Conservation (phyloP, 2,329 filamentous ascomycete genomes). For the Aspergillus fumigatus region DNA sequence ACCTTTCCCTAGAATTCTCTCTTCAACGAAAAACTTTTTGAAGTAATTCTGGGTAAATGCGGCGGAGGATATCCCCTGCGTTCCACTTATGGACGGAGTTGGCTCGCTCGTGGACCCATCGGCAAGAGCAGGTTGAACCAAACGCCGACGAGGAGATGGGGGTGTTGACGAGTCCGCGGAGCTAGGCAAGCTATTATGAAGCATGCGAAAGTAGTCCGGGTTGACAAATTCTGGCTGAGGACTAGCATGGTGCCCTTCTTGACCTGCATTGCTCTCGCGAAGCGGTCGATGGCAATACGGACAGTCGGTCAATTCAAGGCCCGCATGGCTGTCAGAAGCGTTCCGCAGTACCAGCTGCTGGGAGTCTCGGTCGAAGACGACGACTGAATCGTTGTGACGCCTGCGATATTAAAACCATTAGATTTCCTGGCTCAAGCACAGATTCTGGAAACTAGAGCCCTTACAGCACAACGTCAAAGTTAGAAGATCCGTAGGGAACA, state of each 20-base stretch:
- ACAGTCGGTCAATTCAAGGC: slow-evolving; percentile 64
- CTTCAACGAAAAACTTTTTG: slow-evolving; percentile 85
- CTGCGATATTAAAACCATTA: slow-evolving; percentile 45
- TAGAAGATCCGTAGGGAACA: slow-evolving; percentile 39
- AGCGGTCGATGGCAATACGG: slow-evolving; percentile 83
- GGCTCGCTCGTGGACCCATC: slow-evolving; percentile 45
- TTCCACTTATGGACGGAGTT: slow-evolving; percentile 45
- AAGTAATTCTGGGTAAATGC: slow-evolving; percentile 94
- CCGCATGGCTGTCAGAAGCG: slow-evolving; percentile 44
- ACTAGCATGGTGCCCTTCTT: slow-evolving; percentile 27
- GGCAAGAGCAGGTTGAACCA: slow-evolving; percentile 45
- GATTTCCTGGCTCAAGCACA: slow-evolving; percentile 1
- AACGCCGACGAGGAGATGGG: slow-evolving; percentile 47
- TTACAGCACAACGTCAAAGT: slow-evolving; percentile 44
- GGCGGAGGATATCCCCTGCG: slow-evolving; percentile 72
- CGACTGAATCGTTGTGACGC: slow-evolving; percentile 86
- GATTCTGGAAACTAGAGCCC: slow-evolving; percentile 12
- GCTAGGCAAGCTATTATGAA: slow-evolving; percentile 58
- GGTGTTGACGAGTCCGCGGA: slow-evolving; percentile 43
- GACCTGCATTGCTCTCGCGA: slow-evolving; percentile 45
- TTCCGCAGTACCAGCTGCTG: slow-evolving; percentile 78
- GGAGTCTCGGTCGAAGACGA: slow-evolving; percentile 82
- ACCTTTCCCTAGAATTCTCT: slow-evolving; percentile 78
- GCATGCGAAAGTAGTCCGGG: slow-evolving; percentile 92
- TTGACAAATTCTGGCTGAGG: slow-evolving; percentile 68